phyloP scores from a whole-genome alignment of 2,329 filamentous ascomycete species.

The Aspergillus calidoustus region DNA sequence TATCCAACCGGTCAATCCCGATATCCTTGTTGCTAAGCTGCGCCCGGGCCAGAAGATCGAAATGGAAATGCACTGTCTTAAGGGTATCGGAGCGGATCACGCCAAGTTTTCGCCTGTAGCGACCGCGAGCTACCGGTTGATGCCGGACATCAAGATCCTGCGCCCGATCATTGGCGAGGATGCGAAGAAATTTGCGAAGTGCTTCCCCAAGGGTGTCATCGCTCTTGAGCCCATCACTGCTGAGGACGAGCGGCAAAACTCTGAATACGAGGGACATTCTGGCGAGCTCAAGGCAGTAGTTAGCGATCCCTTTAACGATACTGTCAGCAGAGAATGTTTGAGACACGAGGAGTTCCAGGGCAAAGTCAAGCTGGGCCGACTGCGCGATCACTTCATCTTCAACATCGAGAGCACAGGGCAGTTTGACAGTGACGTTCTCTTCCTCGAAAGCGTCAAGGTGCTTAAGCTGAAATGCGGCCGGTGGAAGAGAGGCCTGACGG shows the following conservation, averaged over 20 bases:
- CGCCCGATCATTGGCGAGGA: slow-evolving; percentile 84
- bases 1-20: slow-evolving; percentile 81
- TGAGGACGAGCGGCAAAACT: slow-evolving; percentile 63
- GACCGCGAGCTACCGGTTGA: slow-evolving; percentile 87
- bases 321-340: slow-evolving; percentile 89
- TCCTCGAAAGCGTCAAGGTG: slow-evolving; percentile 84
- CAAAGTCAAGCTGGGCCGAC: slow-evolving; percentile 90
- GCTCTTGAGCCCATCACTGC: slow-evolving; percentile 72
- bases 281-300: slow-evolving; percentile 90
- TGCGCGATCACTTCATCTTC: slow-evolving; percentile 97
- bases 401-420: slow-evolving; percentile 93
- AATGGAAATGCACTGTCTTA: slow-evolving; percentile 89
- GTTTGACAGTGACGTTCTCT: slow-evolving; percentile 90
- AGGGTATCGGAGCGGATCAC: slow-evolving; percentile 91
- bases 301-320: slow-evolving; percentile 86
- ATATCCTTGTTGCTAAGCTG: slow-evolving; percentile 93
- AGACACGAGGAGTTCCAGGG: slow-evolving; percentile 91
- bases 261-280: slow-evolving; percentile 72
- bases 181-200: slow-evolving; percentile 84
- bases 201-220: slow-evolving; percentile 90
- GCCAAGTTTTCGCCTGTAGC: slow-evolving; percentile 97
- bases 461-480: slow-evolving; percentile 78
- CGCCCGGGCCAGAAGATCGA: slow-evolving; percentile 87
- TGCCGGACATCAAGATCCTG: slow-evolving; percentile 84
- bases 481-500: slow-evolving; percentile 50